Base-by-base conservation (phyloP, 306 rosid genomes). In the Castanea crenata region DNA sequence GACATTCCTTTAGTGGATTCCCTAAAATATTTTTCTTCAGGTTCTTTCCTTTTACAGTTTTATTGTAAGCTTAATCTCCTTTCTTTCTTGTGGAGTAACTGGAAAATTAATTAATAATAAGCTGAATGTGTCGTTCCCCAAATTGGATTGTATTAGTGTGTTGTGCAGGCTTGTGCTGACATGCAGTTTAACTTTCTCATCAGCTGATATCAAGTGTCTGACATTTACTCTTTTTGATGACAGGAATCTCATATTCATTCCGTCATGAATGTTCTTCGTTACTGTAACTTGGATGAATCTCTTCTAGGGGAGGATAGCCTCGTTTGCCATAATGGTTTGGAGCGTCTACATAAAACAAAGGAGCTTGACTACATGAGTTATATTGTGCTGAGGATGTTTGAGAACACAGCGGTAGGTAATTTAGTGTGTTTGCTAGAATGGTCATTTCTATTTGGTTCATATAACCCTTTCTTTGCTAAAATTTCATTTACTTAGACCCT, bases 241-340 rank as follows among this genome's bases (percentile, higher is more conserved):
- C 88, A 95, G 99, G 99, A 95, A 84, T 95, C 99, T 65, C 99
- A 95, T 80, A 91, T 95, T 70, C 99, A 95, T 88, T 93, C 99
- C 63, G 91, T 95, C 12, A 87, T 95, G 98, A 95, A 95, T 79
- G 98, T 95, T 77, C 94, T 95, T 70, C 99, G 99, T 55, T 95
- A 90, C 74, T 95, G 98, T 81, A 93, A 95, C 89, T 84, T 93
- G 90, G 99, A 95, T 71, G 99, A 95, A 80, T 95, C 99, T 77
- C 94, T 93, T 83, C 88, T 74, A 85, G 98, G 65, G 81, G 99
- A 95, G 88, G 99, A 91, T 59, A 83, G 97, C 79, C 98, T 93
- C 63, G 80, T 88, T 79, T 85, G 88, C 81, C 76, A 65, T 57
- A 79, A 74, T 84, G 93, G 93, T 76, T 85, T 95, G 78, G 94